Evolutionary conservation across 2,329 filamentous ascomycete genomes (phyloP).

Genomic region (Coniosporium tulheliwenetii): DNA sequence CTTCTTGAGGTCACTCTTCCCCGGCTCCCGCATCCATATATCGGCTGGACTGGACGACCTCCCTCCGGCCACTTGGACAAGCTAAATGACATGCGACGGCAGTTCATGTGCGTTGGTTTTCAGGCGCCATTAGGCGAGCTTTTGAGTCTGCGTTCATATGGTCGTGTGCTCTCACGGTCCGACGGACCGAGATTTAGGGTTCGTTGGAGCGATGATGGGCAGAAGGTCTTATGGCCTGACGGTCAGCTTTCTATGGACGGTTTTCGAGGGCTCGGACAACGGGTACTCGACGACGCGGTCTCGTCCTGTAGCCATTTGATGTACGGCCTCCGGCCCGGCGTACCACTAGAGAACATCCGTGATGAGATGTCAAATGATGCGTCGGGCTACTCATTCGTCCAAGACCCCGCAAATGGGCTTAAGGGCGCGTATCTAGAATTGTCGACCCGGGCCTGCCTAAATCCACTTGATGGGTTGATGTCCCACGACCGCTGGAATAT

Average conservation of each 20-base stretch:
- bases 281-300: background rate
- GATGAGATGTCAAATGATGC: background rate
- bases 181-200: background rate
- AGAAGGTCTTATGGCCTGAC: too few relatives aligned
- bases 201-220: background rate
- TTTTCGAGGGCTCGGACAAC: background rate
- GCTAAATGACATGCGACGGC: background rate
- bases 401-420: background rate
- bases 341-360: background rate
- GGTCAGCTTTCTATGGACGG: too few relatives aligned
- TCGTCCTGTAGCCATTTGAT: background rate
- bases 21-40: background rate
- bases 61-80: background rate
- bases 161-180: background rate
- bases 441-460: background rate
- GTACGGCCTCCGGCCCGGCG: background rate
- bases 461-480: background rate
- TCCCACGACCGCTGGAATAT: background rate
- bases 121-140: background rate
- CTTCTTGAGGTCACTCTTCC: background rate
- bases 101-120: background rate
- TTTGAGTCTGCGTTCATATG: background rate
- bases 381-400: background rate
- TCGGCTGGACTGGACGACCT: background rate
- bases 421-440: background rate